Evolutionary conservation across 75 land plant genomes (phyloP).

Genomic region (Picea sitchensis): DNA sequence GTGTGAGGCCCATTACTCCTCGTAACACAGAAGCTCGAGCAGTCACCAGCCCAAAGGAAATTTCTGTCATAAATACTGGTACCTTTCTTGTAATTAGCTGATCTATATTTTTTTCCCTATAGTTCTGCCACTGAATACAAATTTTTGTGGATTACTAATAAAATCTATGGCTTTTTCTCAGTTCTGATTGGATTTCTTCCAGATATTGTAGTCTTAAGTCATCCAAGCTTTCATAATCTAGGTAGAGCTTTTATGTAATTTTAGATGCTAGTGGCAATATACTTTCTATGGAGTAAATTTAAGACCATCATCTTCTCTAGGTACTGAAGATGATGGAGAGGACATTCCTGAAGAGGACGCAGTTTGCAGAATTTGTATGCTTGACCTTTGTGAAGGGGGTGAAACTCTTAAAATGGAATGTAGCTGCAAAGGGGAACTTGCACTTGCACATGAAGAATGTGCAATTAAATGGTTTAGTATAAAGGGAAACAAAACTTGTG

Average conservation of each 20-base stretch:
- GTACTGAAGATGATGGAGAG: conserved; percentile 52
- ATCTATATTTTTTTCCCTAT: not conserved
- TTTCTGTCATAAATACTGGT: not conserved
- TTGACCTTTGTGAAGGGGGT: conserved; percentile 67
- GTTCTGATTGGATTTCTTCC: not conserved
- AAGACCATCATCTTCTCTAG: conserved; percentile 12
- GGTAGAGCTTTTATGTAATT: not conserved
- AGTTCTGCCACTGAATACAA: not conserved
- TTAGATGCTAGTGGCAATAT: not conserved
- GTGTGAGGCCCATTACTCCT: conserved; percentile 61
- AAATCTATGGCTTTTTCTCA: not conserved
- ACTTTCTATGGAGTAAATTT: not conserved
- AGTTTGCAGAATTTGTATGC: conserved; percentile 74
- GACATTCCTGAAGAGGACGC: conserved; percentile 82
- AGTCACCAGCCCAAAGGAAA: conserved; percentile 2
- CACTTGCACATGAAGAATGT: conserved; percentile 78
- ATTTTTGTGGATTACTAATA: not conserved
- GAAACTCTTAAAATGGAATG: conserved; percentile 79
- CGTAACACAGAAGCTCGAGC: conserved; percentile 22
- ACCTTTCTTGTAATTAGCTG: not conserved
- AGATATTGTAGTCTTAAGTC: conserved; percentile 1
- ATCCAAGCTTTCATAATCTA: not conserved
- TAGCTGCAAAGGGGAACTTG: conserved; percentile 79
- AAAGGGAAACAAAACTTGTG: conserved; percentile 74
- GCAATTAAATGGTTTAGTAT: conserved; percentile 79